Base-by-base conservation (phyloP, 768 basidiomycete genomes). In the Dentipellis fragilis region DNA sequence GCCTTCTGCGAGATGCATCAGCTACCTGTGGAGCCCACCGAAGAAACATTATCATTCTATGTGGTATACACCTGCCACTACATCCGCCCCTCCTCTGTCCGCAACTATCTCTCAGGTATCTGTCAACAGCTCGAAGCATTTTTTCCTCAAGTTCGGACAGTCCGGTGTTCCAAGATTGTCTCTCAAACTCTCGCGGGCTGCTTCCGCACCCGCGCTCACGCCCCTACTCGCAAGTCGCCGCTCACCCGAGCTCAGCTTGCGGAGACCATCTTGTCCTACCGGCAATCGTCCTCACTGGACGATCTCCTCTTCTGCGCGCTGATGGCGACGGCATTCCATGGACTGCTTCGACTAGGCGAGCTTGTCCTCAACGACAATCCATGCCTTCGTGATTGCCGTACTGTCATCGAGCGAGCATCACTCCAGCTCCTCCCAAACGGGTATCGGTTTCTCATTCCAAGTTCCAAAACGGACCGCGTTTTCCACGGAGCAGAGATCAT, bases 401-500 rank as follows among this genome's bases (percentile, higher is more conserved):
- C 70, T 51, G 5, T 65, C 9, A 58, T 63, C 3, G 22, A 14
- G 7, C 58, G 66, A 0, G n/a, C 50, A 9, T 57, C 64, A 1
- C 55, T 69, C 2, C 12, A 4, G 0, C 4, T 64, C 17, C 9
- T 17, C 0, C 11, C 16, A 0, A 6, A 58, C 1, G 36, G 9
- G 3, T 58, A 34, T 17, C 10, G 10, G 0, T 73, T 68, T 51
- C 29, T 63, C 14, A 61, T 77, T 0, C 73, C 73, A 0, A 19
- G 49, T 0, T 75, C 75, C 58, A 78, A 77, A 51, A 69, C 68
- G 7, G 71, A 75, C 58, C 53, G n/a, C 7, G 51, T 62, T n/a
- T 67, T 61, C 47, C 55, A 62, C 5, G 64, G 69, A 36, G 58
- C 57, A 48, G 14, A 45, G 1, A 38, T 69, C 21, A 12, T 59